Evolutionary conservation across 2,329 filamentous ascomycete genomes (phyloP).

Genomic region (Pseudogymnoascus sp.): DNA sequence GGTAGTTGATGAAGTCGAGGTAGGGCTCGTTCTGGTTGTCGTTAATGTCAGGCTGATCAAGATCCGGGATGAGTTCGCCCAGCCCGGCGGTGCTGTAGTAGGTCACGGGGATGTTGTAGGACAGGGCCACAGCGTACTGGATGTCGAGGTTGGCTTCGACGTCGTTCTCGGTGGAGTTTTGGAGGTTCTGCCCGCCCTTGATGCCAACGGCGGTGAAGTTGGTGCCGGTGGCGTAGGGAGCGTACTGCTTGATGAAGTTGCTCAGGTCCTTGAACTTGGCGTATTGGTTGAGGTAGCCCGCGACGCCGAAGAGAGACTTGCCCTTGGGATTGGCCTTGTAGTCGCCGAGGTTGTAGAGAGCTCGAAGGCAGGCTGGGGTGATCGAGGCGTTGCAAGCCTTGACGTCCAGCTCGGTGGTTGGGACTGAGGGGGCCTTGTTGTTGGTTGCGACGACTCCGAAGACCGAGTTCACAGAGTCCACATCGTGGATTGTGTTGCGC

Average conservation of each 20-base stretch:
- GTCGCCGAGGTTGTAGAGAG: conserved; percentile 26
- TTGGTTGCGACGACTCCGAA: conserved; percentile 10
- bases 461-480: neutral
- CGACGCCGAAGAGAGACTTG: conserved; percentile 57
- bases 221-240: conserved; percentile 36
- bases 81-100: conserved; percentile 49
- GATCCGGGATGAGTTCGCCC: conserved; percentile 43
- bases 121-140: conserved; percentile 45
- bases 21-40: conserved; percentile 61
- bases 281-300: conserved; percentile 32
- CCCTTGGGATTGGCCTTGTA: conserved; percentile 48
- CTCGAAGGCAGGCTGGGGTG: conserved; percentile 28
- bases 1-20: conserved; percentile 51
- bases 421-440: neutral
- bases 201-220: conserved; percentile 30
- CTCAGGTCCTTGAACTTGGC: conserved; percentile 31
- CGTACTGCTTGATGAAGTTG: conserved; percentile 38
- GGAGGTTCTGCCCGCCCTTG: conserved; percentile 34
- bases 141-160: conserved; percentile 46
- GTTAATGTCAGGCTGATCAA: conserved; percentile 28
- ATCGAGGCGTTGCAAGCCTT: conserved; percentile 25
- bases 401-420: conserved; percentile 15
- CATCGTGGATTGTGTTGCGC: neutral
- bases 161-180: conserved; percentile 41
- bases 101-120: conserved; percentile 43